Percentiles rank a stretch among this genome's conserved stretches.
phyloP scores from a whole-genome alignment of 495 filamentous ascomycete genomes.

The Tuber umbilicatum region DNA sequence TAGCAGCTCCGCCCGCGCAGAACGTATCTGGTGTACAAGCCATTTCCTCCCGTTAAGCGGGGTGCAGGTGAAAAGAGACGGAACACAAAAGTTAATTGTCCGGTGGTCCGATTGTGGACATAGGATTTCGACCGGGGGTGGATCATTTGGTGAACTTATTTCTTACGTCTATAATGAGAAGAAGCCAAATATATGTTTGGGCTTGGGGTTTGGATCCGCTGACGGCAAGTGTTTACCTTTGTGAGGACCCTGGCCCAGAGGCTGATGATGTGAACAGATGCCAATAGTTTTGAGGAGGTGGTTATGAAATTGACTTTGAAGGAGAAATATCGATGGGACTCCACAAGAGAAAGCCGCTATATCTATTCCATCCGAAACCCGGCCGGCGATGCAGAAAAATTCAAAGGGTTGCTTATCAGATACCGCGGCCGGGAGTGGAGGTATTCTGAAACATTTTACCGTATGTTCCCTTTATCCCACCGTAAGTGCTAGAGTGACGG shows the following conservation, averaged over 20 bases:
- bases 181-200: not conserved
- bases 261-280: not conserved
- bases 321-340: not conserved
- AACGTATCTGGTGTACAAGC: not conserved
- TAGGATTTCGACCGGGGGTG: not conserved
- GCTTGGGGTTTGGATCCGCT: not conserved
- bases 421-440: not conserved
- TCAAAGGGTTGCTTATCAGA: not conserved
- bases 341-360: not conserved
- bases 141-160: not conserved
- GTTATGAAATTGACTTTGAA: not conserved
- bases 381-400: not conserved
- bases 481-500: too few relatives aligned
- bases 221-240: not conserved
- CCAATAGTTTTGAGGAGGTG: not conserved
- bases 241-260: not conserved
- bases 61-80: not conserved
- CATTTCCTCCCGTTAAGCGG: constrained; percentile 4
- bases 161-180: constrained; percentile 3
- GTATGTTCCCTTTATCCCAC: not conserved
- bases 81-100: too few relatives aligned
- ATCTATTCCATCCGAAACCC: not conserved
- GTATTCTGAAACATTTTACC: not conserved
- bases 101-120: constrained; percentile 5
- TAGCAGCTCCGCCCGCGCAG: not conserved